These are phyloP conservation scores for Capsella rubella DNA, from an alignment of 441 rosid genomes.

Conservation along the genomic window DNA sequence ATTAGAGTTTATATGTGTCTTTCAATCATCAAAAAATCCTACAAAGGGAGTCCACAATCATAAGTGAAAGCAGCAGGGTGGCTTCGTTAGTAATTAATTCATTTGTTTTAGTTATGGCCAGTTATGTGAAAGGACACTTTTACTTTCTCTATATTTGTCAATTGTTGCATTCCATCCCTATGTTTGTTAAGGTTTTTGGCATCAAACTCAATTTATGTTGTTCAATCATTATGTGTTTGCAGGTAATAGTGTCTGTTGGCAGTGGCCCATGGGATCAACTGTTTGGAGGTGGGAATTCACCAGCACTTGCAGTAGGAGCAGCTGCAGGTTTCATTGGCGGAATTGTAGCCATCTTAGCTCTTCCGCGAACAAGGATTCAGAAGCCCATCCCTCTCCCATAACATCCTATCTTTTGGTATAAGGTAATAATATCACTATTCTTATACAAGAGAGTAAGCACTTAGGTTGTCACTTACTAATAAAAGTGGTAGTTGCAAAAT, in stretches of 20 bases:
- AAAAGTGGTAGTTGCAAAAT: slow-evolving; percentile 13
- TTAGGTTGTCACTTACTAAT: not conserved
- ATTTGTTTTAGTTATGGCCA: slow-evolving; percentile 17
- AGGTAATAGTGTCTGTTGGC: slow-evolving; percentile 89
- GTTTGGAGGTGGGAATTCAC: slow-evolving; percentile 94
- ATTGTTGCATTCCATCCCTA: not conserved
- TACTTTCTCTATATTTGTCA: not conserved
- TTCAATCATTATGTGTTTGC: slow-evolving; percentile 16
- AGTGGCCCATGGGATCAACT: slow-evolving; percentile 98
- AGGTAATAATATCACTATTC: slow-evolving; percentile 14
- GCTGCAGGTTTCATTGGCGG: slow-evolving; percentile 77
- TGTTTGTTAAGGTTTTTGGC: slow-evolving; percentile 5
- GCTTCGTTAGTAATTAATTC: not conserved
- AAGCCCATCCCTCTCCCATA: slow-evolving; percentile 65
- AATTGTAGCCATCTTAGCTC: slow-evolving; percentile 83
- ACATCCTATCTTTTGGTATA: slow-evolving; percentile 50
- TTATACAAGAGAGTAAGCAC: not conserved
- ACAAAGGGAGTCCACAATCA: slow-evolving; percentile 22
- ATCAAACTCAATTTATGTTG: slow-evolving; percentile 6
- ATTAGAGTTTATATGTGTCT: too few species aligned
- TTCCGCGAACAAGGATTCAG: slow-evolving; percentile 75
- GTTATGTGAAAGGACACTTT: not conserved
- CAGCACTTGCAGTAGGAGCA: slow-evolving; percentile 88
- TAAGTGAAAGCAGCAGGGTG: slow-evolving; percentile 7
- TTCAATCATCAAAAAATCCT: not conserved